Evolutionary conservation across 208 protist genomes (phyloP).

Genomic region (Acanthamoeba culbertsoni): DNA sequence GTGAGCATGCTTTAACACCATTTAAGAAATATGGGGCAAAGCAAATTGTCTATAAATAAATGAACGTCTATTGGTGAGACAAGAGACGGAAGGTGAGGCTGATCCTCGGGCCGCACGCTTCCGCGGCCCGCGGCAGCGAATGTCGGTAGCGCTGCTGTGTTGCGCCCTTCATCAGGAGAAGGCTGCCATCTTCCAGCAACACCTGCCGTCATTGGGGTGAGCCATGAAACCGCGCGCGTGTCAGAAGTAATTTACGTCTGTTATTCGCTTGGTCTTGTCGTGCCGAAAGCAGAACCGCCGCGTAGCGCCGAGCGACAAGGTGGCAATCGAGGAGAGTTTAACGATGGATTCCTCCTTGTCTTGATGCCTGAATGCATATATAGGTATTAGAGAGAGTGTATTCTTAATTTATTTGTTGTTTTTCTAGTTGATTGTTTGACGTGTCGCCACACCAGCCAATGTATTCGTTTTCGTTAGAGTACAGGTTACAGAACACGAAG

Average conservation of each 20-base stretch:
- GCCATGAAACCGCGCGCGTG: neutral
- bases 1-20: too few relatives aligned
- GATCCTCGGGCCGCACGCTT: neutral
- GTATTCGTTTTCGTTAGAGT: neutral
- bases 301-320: neutral
- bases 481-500: constrained; percentile 21
- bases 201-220: neutral
- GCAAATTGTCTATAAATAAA: too few relatives aligned
- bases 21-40: too few relatives aligned
- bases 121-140: neutral
- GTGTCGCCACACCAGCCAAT: neutral
- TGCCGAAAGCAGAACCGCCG: neutral
- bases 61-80: too few relatives aligned
- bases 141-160: neutral
- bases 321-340: neutral
- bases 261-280: constrained; percentile 2
- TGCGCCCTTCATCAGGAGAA: neutral
- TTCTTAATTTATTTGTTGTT: neutral
- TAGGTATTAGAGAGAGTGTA: neutral
- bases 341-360: constrained; percentile 10
- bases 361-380: neutral
- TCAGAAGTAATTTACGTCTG: neutral
- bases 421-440: too few relatives aligned
- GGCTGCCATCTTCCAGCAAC: neutral
- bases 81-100: constrained; percentile 25